Evolutionary conservation across 495 filamentous ascomycete genomes (phyloP), one percentile per base, ranked within the genome.

Genomic region (Penicillium paradoxum): DNA sequence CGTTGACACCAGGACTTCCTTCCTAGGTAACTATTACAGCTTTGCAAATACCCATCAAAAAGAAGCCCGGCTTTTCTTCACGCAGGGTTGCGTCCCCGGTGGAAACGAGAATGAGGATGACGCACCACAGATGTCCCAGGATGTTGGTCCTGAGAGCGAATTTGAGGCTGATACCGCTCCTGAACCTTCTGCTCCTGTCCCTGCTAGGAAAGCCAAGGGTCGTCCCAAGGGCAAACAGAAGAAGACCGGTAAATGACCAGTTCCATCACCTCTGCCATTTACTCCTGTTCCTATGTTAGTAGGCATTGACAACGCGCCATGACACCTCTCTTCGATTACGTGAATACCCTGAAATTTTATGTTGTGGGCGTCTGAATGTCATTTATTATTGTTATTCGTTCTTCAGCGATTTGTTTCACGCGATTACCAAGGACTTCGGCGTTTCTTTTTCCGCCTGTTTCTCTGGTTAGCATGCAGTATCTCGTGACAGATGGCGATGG

Each of bases 41-140:
- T 91, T 96, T 54, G 71, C 77, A 34, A 96, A 96, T 60, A 79
- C 83, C 21, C 81, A 82, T 57, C 75, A 80, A 44, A 76, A 73
- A 34, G 73, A 79, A n/a, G 84, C 84, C 3, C 80, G 85, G 18
- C 76, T 96, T 11, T 95, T 93, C 74, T 96, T 96, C 69, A 82
- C 88, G 1, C 90, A 96, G 56, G 89, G 85, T 5, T 88, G 85
- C 64, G 83, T 75, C 13, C 74, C 74, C 14, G 59, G 42, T 11
- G 70, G 69, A 37, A 58, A 44, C 47, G 71, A 74, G 10, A 25
- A 37, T 5, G 49, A 34, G 24, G 29, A 51, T 25, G 58, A 50
- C n/a, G 48, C 57, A 3, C 49, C 51, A 7, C 54, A 60, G 6
- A 57, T 63, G 47, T 65, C 69, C 14, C 67, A 61, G 43, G 42